Conservation (phyloP, 2,329 filamentous ascomycete genomes). For the Fonsecaea multimorphosa region DNA sequence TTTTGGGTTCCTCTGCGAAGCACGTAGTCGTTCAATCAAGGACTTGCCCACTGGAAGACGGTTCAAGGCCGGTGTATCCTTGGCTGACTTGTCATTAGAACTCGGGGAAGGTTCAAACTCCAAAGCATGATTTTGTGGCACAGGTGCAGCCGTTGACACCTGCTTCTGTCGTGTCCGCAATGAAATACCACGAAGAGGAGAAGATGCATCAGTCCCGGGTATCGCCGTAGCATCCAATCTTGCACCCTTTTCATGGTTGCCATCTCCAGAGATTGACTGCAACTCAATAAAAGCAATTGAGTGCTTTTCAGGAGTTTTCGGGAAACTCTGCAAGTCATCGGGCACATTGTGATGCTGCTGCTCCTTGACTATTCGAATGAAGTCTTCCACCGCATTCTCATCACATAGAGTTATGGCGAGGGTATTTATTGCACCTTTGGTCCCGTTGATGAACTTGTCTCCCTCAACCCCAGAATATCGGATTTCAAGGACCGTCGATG, state of each 20-base stretch:
- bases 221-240: background rate
- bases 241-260: background rate
- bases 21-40: constrained; percentile 14
- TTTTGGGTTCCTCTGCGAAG: constrained; percentile 13
- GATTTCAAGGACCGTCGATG: constrained; percentile 25
- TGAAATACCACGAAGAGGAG: constrained; percentile 16
- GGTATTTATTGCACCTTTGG: constrained; percentile 27
- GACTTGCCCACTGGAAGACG: background rate
- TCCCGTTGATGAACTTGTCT: constrained; percentile 21
- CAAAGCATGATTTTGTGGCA: background rate
- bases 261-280: constrained; percentile 11
- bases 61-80: constrained; percentile 3
- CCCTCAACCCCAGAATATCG: constrained; percentile 20
- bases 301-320: constrained; percentile 8
- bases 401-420: constrained; percentile 23
- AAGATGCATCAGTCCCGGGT: constrained; percentile 5
- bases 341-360: background rate
- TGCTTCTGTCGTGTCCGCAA: background rate
- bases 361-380: constrained; percentile 10
- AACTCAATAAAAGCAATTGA: constrained; percentile 24
- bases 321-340: background rate
- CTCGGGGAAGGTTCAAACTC: background rate
- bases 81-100: background rate
- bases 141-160: background rate
- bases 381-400: constrained; percentile 19